These are phyloP conservation scores for Bodo saltans DNA, from an alignment of 78 protist species.

Conservation along the genomic window DNA sequence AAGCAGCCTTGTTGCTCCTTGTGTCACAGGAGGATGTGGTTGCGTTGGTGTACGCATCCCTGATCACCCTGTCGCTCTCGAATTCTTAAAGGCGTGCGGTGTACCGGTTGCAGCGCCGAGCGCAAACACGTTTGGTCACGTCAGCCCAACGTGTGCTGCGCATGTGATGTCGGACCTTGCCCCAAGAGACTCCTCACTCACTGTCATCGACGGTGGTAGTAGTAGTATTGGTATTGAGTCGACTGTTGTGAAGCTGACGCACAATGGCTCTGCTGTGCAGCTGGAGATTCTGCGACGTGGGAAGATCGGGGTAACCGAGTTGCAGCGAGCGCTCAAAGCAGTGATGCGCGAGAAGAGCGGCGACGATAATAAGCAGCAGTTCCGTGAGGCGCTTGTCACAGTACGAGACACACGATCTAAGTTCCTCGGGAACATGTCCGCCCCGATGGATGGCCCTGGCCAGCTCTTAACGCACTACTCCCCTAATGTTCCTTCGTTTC, in stretches of 20 bases:
- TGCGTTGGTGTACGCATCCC: conserved; percentile 81
- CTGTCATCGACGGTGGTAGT: conserved; percentile 12
- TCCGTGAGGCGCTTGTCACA: neutral
- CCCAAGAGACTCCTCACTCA: neutral
- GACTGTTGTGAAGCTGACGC: conserved; percentile 36
- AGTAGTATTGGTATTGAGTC: conserved; percentile 50
- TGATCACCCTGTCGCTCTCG: conserved; percentile 42
- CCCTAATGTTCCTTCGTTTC: conserved; percentile 39
- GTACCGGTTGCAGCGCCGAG: conserved; percentile 66
- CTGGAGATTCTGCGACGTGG: conserved; percentile 47
- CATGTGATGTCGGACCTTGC: conserved; percentile 53
- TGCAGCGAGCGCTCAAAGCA: neutral
- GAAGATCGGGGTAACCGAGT: neutral
- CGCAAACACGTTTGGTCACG: conserved; percentile 66
- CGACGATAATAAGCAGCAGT: neutral
- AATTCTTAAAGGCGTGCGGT: neutral
- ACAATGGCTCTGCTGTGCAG: too few relatives aligned
- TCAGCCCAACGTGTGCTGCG: conserved; percentile 45
- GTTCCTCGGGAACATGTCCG: neutral
- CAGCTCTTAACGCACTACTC: conserved; percentile 54
- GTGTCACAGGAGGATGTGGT: conserved; percentile 67
- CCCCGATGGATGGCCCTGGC: conserved; percentile 20
- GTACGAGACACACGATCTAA: conserved; percentile 1
- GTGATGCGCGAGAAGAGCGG: neutral
- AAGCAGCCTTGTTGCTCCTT: conserved; percentile 38